Evolutionary conservation across 225 moss, liverwort and hornwort species (phyloP), one percentile per base, ranked within the genome.

Genomic region (Pseudoscleropodium purum): DNA sequence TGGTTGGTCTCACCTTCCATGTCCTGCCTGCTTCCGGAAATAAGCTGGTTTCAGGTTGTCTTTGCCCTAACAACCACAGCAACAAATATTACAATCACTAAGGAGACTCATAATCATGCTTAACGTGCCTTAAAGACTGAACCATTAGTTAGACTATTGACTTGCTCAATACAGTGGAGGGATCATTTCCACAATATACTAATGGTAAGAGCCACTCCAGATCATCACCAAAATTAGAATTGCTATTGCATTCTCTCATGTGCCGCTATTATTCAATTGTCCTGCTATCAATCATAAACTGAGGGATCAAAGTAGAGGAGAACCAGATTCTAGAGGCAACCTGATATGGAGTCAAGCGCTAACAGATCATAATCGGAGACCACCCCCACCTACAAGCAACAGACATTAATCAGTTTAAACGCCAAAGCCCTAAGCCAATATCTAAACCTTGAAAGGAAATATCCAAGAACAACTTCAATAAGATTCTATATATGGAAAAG

Each of bases 341-440:
- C 98, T 89, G 99, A 99, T 77, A 99, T 96, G 30, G 99, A 97
- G 88, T 99, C 98, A 34, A 99, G 95, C 11, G 98, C 98, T 90
- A 99, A 89, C 60, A 99, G 90, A 89, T 99, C 99, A 76, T 99
- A 99, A 86, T 99, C 99, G 64, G 99, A 99, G 70, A 99, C 99
- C 54, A 99, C 96, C 62, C 99, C 99, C 85, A 94, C 93, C 95
- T 95, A 87, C 81, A 90, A 81, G 70, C 76, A 84, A 85, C 68
- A 84, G n/a, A 65, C 39, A 75, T 43, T 54, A 81, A 87, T 95
- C 96, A 88, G 94, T 97, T 82, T 59, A 18, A 96, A 75, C 34
- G 82, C 30, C 57, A 74, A 89, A 66, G 47, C 61, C 14, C 78
- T 69, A 27, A 15, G 47, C 45, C 30, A 79, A 60, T n/a, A 80